Evolutionary conservation across 2,329 filamentous ascomycete species (phyloP).

Genomic region (Lecanicillium sp.): DNA sequence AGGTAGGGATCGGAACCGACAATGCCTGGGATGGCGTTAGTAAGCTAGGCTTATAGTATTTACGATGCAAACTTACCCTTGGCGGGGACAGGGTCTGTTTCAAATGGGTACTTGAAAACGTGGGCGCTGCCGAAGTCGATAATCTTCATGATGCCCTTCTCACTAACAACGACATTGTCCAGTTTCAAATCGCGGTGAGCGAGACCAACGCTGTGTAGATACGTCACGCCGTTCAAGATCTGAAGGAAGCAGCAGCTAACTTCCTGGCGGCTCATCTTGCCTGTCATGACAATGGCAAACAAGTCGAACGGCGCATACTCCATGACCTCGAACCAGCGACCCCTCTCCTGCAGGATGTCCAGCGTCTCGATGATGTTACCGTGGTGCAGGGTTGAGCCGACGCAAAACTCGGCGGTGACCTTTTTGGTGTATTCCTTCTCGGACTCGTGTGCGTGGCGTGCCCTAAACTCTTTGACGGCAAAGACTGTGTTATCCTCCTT

Average conservation of each 20-base stretch:
- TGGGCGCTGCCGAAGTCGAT: conserved; percentile 98
- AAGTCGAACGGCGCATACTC: conserved; percentile 94
- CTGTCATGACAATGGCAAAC: conserved; percentile 98
- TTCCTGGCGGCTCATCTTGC: conserved; percentile 90
- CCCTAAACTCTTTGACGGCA: conserved; percentile 93
- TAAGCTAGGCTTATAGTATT: too few relatives aligned
- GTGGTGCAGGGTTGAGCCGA: conserved; percentile 92
- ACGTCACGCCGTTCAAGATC: conserved; percentile 89
- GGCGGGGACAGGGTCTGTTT: conserved; percentile 50
- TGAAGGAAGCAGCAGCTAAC: conserved; percentile 87
- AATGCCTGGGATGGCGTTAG: conserved; percentile 49
- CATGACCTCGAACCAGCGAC: conserved; percentile 97
- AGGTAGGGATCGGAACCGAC: conserved; percentile 90
- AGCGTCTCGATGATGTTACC: conserved; percentile 98
- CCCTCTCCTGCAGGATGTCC: conserved; percentile 91
- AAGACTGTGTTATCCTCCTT: conserved; percentile 90
- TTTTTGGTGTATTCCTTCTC: conserved; percentile 98
- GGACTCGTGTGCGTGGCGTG: conserved; percentile 85
- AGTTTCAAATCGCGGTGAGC: conserved; percentile 93
- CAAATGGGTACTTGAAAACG: conserved; percentile 95
- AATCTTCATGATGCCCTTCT: conserved; percentile 96
- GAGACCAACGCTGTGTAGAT: conserved; percentile 88
- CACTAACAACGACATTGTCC: conserved; percentile 96
- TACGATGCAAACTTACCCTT: conserved; percentile 31
- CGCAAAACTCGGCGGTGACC: conserved; percentile 95